These are phyloP conservation scores for Ceratobasidium sp. DNA, from an alignment of 1,284 basidiomycete species.

Conservation along the genomic window DNA sequence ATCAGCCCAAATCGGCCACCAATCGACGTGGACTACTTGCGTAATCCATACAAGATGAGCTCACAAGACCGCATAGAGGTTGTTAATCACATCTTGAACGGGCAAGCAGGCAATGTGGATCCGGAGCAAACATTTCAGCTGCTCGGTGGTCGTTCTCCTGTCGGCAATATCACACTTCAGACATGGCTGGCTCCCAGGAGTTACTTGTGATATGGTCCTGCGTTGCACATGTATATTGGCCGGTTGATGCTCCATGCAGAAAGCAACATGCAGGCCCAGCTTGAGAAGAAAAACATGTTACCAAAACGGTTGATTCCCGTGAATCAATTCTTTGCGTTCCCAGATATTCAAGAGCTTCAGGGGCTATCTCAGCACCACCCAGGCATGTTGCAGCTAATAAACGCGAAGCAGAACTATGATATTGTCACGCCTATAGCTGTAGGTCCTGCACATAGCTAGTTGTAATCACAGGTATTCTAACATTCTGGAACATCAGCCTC, in stretches of 20 bases:
- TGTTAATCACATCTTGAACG: neutral
- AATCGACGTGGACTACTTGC: neutral
- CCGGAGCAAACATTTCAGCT: neutral
- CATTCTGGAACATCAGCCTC: too few species aligned
- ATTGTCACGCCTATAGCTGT: too few species aligned
- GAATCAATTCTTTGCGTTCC: too few species aligned
- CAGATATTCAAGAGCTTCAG: too few species aligned
- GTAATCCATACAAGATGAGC: neutral
- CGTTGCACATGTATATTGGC: neutral
- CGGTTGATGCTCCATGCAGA: neutral
- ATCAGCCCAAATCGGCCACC: neutral
- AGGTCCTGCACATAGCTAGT: too few species aligned
- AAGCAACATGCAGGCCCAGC: neutral
- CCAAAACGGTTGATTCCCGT: neutral
- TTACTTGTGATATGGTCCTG: neutral
- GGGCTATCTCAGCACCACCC: too few species aligned
- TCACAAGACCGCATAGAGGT: neutral
- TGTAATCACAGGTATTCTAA: too few species aligned
- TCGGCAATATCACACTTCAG: neutral
- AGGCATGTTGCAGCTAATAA: too few species aligned
- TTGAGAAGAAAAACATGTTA: neutral
- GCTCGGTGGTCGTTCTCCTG: neutral
- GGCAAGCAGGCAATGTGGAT: neutral
- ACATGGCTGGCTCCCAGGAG: neutral
- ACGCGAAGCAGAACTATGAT: too few species aligned